Evolutionary conservation across 2,329 filamentous ascomycete genomes (phyloP).

Genomic region (Xylariaceae sp.): DNA sequence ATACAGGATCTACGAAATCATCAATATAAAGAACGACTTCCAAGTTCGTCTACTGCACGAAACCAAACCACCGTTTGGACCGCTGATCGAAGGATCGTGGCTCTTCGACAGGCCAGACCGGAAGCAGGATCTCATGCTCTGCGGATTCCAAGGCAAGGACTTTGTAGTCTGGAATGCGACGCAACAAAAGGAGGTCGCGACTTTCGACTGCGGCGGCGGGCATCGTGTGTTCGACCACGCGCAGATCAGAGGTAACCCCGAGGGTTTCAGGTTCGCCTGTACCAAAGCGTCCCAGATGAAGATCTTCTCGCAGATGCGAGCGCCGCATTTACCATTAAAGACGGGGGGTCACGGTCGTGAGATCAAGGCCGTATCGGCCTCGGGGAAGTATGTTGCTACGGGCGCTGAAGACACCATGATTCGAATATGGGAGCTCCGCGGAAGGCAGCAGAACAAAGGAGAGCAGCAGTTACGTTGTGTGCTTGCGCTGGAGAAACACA

Average conservation of each 20-base stretch:
- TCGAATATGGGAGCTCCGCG: conserved; percentile 60
- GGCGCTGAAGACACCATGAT: conserved; percentile 71
- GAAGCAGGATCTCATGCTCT: conserved; percentile 60
- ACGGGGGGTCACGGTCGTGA: conserved; percentile 80
- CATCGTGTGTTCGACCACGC: conserved; percentile 67
- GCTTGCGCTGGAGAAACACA: conserved; percentile 70
- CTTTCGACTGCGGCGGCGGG: conserved; percentile 76
- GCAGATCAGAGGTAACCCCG: conserved; percentile 28
- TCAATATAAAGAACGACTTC: conserved; percentile 20
- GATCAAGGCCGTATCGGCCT: conserved; percentile 54
- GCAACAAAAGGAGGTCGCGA: conserved; percentile 62
- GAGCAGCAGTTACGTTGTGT: conserved; percentile 43
- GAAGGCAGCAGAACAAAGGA: conserved; percentile 15
- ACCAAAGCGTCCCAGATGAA: conserved; percentile 60
- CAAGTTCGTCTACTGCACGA: conserved; percentile 58
- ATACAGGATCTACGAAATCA: conserved; percentile 60
- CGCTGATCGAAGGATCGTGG: conserved; percentile 70
- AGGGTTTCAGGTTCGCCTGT: conserved; percentile 60
- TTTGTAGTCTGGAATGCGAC: conserved; percentile 82
- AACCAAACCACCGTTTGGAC: conserved; percentile 65
- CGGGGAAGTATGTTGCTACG: conserved; percentile 51
- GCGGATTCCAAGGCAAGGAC: conserved; percentile 73
- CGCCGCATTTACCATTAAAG: conserved; percentile 50
- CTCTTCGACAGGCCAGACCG: conserved; percentile 39
- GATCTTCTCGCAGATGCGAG: conserved; percentile 42